These are phyloP conservation scores for Biscogniauxia sp. DNA, from an alignment of 2,329 filamentous ascomycete species.

Conservation along the genomic window DNA sequence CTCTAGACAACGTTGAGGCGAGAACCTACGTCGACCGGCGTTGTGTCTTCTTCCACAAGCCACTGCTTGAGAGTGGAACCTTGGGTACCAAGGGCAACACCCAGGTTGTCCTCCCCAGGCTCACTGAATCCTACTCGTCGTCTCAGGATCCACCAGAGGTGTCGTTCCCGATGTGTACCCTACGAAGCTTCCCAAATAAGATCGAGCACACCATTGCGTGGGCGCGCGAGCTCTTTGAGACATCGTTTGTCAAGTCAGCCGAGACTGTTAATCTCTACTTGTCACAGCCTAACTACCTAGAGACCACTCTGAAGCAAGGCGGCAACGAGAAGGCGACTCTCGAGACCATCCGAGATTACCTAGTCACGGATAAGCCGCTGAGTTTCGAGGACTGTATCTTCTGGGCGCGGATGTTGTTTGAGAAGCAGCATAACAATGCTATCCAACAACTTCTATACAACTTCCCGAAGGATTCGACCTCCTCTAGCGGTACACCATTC, in stretches of 20 bases:
- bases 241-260: slow-evolving; percentile 87
- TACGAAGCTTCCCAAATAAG: slow-evolving; percentile 94
- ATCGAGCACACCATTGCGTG: slow-evolving; percentile 99
- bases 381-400: slow-evolving; percentile 95
- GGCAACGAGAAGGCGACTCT: slow-evolving; percentile 93
- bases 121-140: slow-evolving; percentile 96
- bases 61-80: slow-evolving; percentile 92
- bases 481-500: slow-evolving; percentile 85
- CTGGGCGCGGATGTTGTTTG: slow-evolving; percentile 91
- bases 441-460: slow-evolving; percentile 95
- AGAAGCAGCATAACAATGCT: slow-evolving; percentile 95
- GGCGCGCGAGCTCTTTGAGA: slow-evolving; percentile 94
- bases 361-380: slow-evolving; percentile 87
- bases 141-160: slow-evolving; percentile 98
- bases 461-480: slow-evolving; percentile 91
- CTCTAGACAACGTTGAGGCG: slow-evolving; percentile 95
- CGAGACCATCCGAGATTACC: slow-evolving; percentile 83
- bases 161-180: slow-evolving; percentile 98
- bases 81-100: slow-evolving; percentile 99
- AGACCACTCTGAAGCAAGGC: slow-evolving; percentile 82
- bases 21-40: slow-evolving; percentile 93
- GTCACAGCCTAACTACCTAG: slow-evolving; percentile 85
- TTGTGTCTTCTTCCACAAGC: slow-evolving; percentile 98
- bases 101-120: slow-evolving; percentile 84
- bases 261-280: slow-evolving; percentile 95